These are phyloP conservation scores for Candida manassasensis DNA, from an alignment of 805 yeast species.

Conservation along the genomic window DNA sequence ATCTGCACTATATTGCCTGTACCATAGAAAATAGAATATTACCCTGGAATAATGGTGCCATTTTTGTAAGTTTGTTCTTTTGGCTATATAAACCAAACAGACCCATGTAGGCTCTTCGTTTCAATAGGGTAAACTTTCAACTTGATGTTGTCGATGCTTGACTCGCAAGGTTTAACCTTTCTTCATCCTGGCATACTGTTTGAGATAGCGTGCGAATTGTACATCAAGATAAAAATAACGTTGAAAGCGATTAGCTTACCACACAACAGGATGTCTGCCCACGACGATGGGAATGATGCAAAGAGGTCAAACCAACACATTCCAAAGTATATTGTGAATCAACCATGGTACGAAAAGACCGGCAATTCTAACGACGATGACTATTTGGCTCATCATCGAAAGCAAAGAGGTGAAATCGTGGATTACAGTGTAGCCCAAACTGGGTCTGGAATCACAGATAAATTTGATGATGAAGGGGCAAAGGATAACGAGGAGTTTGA, in stretches of 20 bases:
- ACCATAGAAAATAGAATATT: background rate
- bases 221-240: no score
- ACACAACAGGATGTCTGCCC: conserved; percentile 2
- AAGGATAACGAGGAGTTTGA: conserved; percentile 50
- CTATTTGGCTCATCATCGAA: conserved; percentile 55
- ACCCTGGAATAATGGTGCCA: no score
- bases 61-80: no score
- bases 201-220: no score
- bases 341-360: conserved; percentile 43
- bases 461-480: conserved; percentile 20
- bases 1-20: background rate
- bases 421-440: conserved; percentile 49
- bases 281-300: conserved; percentile 10
- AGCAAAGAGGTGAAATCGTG: conserved; percentile 30
- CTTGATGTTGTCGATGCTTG: no score
- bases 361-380: conserved; percentile 27
- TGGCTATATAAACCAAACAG: no score
- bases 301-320: conserved; percentile 32
- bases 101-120: no score
- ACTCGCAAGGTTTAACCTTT: no score
- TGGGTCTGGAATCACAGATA: conserved; percentile 57
- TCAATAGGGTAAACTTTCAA: no score
- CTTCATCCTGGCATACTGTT: no score
- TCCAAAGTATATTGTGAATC: conserved; percentile 35
- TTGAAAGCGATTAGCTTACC: no score